Evolutionary conservation across 768 basidiomycete genomes (phyloP).

Genomic region (Russula emetica): DNA sequence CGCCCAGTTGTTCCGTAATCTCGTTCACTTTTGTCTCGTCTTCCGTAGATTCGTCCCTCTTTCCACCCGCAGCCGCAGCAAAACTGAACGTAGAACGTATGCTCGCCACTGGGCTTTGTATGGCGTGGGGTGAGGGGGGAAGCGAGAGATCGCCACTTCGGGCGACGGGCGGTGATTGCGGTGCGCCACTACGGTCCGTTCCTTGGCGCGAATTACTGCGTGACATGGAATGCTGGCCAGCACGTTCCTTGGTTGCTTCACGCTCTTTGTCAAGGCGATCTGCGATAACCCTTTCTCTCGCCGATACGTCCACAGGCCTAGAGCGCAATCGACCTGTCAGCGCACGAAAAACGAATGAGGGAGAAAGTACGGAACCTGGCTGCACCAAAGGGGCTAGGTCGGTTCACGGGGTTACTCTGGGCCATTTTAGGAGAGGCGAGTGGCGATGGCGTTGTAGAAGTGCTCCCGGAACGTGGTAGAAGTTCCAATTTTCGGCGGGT

Average conservation of each 20-base stretch:
- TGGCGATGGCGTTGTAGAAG: constrained; percentile 67
- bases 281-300: constrained; percentile 69
- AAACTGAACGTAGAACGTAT: constrained; percentile 78
- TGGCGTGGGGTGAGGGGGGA: constrained; percentile 24
- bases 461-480: constrained; percentile 67
- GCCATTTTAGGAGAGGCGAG: constrained; percentile 75
- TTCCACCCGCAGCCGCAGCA: constrained; percentile 62
- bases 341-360: constrained; percentile 1
- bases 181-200: constrained; percentile 32
- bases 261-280: constrained; percentile 68
- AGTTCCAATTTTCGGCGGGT: constrained; percentile 79
- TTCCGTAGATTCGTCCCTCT: constrained; percentile 37
- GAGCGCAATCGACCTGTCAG: background rate
- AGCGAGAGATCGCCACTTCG: constrained; percentile 20
- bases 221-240: constrained; percentile 40
- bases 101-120: constrained; percentile 37
- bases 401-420: constrained; percentile 37
- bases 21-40: constrained; percentile 27
- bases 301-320: constrained; percentile 81
- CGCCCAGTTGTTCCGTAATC: constrained; percentile 36
- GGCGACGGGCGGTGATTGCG: constrained; percentile 30
- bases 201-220: constrained; percentile 40
- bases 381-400: constrained; percentile 80
- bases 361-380: constrained; percentile 54
- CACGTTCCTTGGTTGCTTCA: constrained; percentile 39